Evolutionary conservation across 805 yeast species (phyloP).

Genomic region (Lachancea sp.): DNA sequence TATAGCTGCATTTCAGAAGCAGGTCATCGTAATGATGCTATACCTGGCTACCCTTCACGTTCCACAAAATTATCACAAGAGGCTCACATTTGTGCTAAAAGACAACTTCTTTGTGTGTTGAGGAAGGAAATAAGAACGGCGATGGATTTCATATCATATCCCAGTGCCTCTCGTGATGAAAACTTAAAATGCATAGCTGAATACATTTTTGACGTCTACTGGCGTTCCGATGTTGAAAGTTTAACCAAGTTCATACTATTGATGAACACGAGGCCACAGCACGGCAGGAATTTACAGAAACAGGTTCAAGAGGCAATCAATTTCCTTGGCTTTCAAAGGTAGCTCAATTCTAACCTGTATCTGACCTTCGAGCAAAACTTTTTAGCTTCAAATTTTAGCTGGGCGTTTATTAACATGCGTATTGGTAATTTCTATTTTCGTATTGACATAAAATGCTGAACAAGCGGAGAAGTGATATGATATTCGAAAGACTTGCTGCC

Average conservation of each 20-base stretch:
- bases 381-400: background rate
- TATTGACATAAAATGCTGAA: background rate
- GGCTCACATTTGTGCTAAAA: slow-evolving; percentile 2
- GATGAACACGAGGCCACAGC: slow-evolving; percentile 17
- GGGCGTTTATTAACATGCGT: background rate
- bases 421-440: background rate
- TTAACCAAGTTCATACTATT: slow-evolving; percentile 20
- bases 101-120: slow-evolving; percentile 17
- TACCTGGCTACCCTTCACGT: background rate
- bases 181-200: slow-evolving; percentile 30
- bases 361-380: background rate
- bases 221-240: slow-evolving; percentile 28
- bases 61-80: background rate
- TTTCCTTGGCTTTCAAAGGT: slow-evolving; percentile 20
- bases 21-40: background rate
- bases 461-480: background rate
- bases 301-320: slow-evolving; percentile 27
- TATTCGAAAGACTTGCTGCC: background rate
- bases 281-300: slow-evolving; percentile 21
- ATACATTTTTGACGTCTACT: slow-evolving; percentile 34
- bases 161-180: slow-evolving; percentile 31
- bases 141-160: slow-evolving; percentile 31
- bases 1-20: too few species aligned
- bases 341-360: background rate
- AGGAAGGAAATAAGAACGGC: slow-evolving; percentile 28